Percentiles rank a stretch among this genome's conserved stretches.
Evolutionary conservation across 2,329 filamentous ascomycete species (phyloP).

Genomic region (Exophiala bonariae): DNA sequence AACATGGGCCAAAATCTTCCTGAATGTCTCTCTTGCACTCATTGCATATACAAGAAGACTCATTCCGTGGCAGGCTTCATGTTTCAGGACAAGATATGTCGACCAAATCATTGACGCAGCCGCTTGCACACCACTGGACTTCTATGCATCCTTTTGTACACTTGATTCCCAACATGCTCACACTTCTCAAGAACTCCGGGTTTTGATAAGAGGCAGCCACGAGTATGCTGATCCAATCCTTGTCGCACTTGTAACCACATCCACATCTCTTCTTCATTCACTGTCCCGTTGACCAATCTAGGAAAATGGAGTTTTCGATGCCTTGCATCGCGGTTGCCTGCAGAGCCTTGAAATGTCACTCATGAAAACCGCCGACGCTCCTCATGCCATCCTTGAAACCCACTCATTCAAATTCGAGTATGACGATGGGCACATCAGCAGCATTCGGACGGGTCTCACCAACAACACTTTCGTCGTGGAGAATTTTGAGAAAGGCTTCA

Average conservation of each 20-base stretch:
- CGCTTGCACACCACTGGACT: constrained; percentile 26
- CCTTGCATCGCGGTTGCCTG: constrained; percentile 43
- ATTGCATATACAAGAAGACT: constrained; percentile 25
- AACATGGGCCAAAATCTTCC: constrained; percentile 24
- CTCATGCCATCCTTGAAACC: constrained; percentile 46
- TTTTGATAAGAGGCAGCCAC: constrained; percentile 42
- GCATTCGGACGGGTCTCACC: constrained; percentile 31
- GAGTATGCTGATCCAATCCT: constrained; percentile 45
- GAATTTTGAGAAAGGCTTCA: constrained; percentile 42
- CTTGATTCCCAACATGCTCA: neutral
- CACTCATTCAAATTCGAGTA: constrained; percentile 54
- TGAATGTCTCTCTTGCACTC: constrained; percentile 25
- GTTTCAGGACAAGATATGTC: constrained; percentile 22
- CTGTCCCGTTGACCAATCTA: constrained; percentile 33
- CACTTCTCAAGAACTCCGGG: constrained; percentile 36
- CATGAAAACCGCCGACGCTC: constrained; percentile 38
- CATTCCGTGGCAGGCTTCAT: constrained; percentile 20
- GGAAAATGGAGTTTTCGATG: constrained; percentile 52
- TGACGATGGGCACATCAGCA: constrained; percentile 32
- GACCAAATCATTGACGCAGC: constrained; percentile 15
- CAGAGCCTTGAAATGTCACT: constrained; percentile 49
- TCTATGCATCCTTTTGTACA: constrained; percentile 24
- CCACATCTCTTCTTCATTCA: neutral
- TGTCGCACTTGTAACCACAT: constrained; percentile 45
- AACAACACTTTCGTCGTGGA: constrained; percentile 33